Percentiles rank a stretch among this genome's conserved stretches.
phyloP scores from a whole-genome alignment of 306 rosid species.

The Prunus dulcis region DNA sequence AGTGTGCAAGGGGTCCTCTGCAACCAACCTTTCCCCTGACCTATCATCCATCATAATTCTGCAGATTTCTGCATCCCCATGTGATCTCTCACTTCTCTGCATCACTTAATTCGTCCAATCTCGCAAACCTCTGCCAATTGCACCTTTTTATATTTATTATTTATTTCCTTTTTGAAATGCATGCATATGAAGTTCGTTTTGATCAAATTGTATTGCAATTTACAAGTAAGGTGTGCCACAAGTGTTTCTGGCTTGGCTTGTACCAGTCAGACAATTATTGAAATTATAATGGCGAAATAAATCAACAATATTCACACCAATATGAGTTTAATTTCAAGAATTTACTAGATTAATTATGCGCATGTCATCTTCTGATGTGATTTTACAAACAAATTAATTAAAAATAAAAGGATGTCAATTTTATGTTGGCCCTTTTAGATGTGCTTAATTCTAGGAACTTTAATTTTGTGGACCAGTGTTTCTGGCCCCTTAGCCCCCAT shows the following conservation, averaged over 20 bases:
- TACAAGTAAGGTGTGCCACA: no score
- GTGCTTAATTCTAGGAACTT: background rate
- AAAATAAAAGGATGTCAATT: background rate
- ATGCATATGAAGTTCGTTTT: background rate
- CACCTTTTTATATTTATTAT: background rate
- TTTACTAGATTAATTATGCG: background rate
- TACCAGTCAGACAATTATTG: background rate
- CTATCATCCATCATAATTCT: background rate
- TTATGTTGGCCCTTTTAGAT: background rate
- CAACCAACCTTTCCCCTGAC: background rate
- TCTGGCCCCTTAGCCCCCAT: background rate
- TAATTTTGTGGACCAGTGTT: background rate
- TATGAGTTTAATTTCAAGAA: background rate
- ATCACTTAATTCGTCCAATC: background rate
- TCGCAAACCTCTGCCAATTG: background rate
- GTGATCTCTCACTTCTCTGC: constrained; percentile 13
- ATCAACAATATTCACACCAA: background rate
- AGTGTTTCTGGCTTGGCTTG: no score
- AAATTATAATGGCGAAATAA: background rate
- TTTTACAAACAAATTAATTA: background rate
- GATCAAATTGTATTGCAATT: background rate
- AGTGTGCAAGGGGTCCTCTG: background rate
- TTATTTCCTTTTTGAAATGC: background rate
- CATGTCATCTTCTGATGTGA: background rate
- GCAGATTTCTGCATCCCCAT: constrained; percentile 2